These are phyloP conservation scores for Colletotrichum euphorbiae DNA, from an alignment of 2,329 filamentous ascomycete genomes.

Conservation along the genomic window DNA sequence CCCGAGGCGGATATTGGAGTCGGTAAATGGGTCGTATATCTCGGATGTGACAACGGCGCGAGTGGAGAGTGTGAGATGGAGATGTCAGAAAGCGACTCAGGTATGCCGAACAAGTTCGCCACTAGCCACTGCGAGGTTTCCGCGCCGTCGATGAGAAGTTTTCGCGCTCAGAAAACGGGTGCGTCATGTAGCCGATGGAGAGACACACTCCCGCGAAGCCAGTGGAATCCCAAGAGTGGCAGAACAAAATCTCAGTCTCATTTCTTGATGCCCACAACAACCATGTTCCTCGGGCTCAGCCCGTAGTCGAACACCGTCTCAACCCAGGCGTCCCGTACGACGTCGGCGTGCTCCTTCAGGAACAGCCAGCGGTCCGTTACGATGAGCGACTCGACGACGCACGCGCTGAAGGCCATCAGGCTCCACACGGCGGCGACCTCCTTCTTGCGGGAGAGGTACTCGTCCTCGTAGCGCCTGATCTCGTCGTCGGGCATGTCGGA, in stretches of 20 bases:
- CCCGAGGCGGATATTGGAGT: too few relatives aligned
- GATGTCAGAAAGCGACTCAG: too few relatives aligned
- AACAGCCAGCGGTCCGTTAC: conserved; percentile 92
- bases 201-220: background rate
- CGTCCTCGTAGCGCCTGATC: conserved; percentile 75
- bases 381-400: conserved; percentile 89
- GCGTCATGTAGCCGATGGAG: background rate
- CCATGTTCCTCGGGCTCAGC: conserved; percentile 88
- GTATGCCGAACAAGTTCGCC: too few relatives aligned
- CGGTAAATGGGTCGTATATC: too few relatives aligned
- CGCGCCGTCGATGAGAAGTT: background rate
- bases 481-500: conserved; percentile 78
- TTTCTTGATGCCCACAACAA: conserved; percentile 90
- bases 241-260: conserved; percentile 41
- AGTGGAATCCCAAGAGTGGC: background rate
- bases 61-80: too few relatives aligned
- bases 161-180: background rate
- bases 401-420: conserved; percentile 95
- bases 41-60: too few relatives aligned
- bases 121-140: too few relatives aligned
- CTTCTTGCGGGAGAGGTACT: conserved; percentile 76
- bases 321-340: conserved; percentile 85
- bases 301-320: conserved; percentile 92
- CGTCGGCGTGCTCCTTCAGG: conserved; percentile 78
- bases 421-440: conserved; percentile 91